Evolutionary conservation across 352 stramenopile species (phyloP).

Genomic region (Globisporangium megalacanthum): DNA sequence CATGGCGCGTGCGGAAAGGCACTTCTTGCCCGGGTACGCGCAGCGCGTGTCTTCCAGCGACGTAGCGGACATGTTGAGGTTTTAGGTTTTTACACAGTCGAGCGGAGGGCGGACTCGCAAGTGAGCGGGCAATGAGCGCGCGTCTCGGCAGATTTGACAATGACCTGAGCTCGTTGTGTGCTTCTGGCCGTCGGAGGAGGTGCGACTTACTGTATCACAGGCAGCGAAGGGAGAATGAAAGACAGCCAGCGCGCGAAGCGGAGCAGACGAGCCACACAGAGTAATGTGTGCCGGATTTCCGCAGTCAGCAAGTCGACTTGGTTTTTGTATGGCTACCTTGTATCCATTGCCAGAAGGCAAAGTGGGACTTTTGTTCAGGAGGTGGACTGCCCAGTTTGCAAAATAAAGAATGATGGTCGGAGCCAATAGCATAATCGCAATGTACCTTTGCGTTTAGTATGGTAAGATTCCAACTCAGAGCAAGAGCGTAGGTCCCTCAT

Average conservation of each 20-base stretch:
- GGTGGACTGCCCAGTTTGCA: background rate
- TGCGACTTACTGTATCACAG: background rate
- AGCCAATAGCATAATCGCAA: background rate
- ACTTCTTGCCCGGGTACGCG: constrained; percentile 71
- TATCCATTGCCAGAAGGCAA: background rate
- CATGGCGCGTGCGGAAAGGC: constrained; percentile 42
- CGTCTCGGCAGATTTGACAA: constrained; percentile 1
- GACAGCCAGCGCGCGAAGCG: too few relatives aligned
- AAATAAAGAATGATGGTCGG: background rate
- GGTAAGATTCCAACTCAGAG: background rate
- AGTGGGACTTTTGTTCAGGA: background rate
- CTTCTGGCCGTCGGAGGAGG: background rate
- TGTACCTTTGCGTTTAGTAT: background rate
- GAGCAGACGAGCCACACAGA: too few relatives aligned
- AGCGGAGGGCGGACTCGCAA: background rate
- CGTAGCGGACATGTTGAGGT: background rate
- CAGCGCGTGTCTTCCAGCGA: constrained; percentile 33
- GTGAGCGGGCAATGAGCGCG: background rate
- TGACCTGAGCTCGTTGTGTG: background rate
- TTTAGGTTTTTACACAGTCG: too few relatives aligned
- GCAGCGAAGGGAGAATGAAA: background rate
- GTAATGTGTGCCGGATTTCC: too few relatives aligned
- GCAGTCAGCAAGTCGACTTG: too few relatives aligned
- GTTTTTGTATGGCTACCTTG: background rate
- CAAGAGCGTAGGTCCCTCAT: background rate